These are phyloP conservation scores for Aspergillus japonicus DNA, from an alignment of 2,329 filamentous ascomycete genomes.

Conservation along the genomic window DNA sequence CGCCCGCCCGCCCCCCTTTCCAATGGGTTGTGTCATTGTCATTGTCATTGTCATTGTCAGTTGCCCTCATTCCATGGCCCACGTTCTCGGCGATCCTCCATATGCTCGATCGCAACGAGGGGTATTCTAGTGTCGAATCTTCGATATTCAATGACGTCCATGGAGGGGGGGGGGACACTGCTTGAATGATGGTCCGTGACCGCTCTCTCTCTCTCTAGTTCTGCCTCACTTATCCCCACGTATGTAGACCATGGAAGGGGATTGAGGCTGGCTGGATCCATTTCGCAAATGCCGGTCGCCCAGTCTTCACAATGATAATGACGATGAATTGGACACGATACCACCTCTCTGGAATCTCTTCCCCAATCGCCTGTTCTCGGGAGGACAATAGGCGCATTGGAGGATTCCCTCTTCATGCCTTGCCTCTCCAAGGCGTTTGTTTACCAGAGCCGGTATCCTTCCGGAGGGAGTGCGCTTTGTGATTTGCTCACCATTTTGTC, in stretches of 20 bases:
- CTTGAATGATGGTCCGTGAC: background rate
- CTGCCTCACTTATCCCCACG: background rate
- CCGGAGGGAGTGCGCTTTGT: background rate
- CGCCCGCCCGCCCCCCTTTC: background rate
- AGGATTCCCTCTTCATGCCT: background rate
- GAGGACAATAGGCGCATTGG: too few species aligned
- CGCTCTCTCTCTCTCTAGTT: background rate
- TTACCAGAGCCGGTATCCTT: background rate
- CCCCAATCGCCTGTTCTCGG: background rate
- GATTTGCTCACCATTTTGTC: background rate
- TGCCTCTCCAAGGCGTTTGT: background rate
- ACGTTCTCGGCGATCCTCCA: slow-evolving; percentile 15
- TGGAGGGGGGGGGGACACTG: background rate
- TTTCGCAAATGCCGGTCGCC: background rate
- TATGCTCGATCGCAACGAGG: slow-evolving; percentile 8
- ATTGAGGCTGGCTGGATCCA: background rate
- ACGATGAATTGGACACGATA: background rate
- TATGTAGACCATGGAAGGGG: background rate
- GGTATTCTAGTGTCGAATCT: background rate
- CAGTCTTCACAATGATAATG: background rate
- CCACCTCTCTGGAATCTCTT: background rate
- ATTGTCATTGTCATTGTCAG: background rate
- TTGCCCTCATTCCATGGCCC: slow-evolving; percentile 4
- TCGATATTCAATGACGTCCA: slow-evolving; percentile 9
- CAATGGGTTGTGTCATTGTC: background rate